These are phyloP conservation scores for Penicillium bovifimosum DNA, from an alignment of 495 filamentous ascomycete genomes.

Conservation along the genomic window DNA sequence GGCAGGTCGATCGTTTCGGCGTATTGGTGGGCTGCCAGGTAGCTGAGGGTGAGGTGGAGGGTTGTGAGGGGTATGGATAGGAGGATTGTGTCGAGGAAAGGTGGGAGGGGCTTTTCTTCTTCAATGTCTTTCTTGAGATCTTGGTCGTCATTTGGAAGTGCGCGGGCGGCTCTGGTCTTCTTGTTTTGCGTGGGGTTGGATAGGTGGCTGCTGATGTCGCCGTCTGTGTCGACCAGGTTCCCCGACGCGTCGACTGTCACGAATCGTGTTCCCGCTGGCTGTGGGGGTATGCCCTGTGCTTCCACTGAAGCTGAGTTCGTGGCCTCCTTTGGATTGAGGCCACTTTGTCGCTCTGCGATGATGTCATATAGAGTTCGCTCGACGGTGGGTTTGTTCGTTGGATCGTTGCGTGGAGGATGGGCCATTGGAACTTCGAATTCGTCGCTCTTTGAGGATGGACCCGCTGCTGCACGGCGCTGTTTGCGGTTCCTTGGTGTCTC, in stretches of 20 bases:
- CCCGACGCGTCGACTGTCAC: slow-evolving; percentile 36
- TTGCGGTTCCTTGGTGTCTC: slow-evolving; percentile 43
- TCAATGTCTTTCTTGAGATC: not conserved
- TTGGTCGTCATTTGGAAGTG: not conserved
- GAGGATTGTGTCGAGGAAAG: slow-evolving; percentile 44
- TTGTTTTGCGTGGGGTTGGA: slow-evolving; percentile 6
- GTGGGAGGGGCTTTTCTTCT: slow-evolving; percentile 29
- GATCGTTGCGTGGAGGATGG: slow-evolving; percentile 26
- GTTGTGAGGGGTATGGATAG: slow-evolving; percentile 64
- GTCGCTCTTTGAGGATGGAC: slow-evolving; percentile 2
- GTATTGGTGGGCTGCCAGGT: slow-evolving; percentile 90
- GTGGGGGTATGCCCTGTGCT: slow-evolving; percentile 2
- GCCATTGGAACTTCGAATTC: slow-evolving; percentile 33
- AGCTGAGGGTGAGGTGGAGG: slow-evolving; percentile 82
- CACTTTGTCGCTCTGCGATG: slow-evolving; percentile 43
- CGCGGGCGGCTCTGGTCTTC: not conserved
- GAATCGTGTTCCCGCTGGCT: slow-evolving; percentile 28
- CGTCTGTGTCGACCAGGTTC: slow-evolving; percentile 28
- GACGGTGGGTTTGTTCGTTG: slow-evolving; percentile 24
- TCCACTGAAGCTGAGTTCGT: not conserved
- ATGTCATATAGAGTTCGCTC: slow-evolving; percentile 48
- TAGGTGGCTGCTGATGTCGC: slow-evolving; percentile 13
- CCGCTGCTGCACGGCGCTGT: slow-evolving; percentile 42
- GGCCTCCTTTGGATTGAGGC: slow-evolving; percentile 16
- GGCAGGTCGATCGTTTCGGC: slow-evolving; percentile 58